Percentiles rank a stretch among this genome's conserved stretches.
Conservation (phyloP, 768 basidiomycete genomes). For the Dioszegia crocea region DNA sequence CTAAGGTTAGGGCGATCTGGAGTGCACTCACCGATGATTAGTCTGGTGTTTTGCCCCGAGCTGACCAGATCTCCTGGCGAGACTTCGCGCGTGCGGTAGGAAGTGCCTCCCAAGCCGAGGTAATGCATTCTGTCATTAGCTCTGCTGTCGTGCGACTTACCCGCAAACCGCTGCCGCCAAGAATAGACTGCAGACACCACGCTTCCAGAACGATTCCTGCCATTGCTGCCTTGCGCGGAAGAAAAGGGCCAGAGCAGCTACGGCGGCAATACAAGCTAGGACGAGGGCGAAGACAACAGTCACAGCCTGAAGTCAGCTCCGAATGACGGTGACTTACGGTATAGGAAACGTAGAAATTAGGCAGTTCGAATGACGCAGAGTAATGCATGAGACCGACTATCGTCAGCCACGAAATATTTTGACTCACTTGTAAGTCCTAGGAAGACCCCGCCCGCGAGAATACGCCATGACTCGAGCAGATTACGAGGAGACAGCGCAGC, state of each 20-base stretch:
- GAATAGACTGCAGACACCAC: slow-evolving; percentile 36
- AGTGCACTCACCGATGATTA: slow-evolving; percentile 41
- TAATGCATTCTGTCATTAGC: slow-evolving; percentile 47
- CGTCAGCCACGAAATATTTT: slow-evolving; percentile 11
- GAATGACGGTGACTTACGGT: slow-evolving; percentile 9
- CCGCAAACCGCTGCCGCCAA: slow-evolving; percentile 43
- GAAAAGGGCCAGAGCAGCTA: slow-evolving; percentile 47
- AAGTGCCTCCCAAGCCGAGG: slow-evolving; percentile 49
- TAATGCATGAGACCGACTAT: slow-evolving; percentile 49
- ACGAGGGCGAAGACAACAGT: slow-evolving; percentile 48
- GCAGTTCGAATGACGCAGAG: slow-evolving; percentile 48
- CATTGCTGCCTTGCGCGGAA: slow-evolving; percentile 49
- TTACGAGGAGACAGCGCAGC: background rate
- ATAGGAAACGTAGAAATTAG: slow-evolving; percentile 35
- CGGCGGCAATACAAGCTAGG: slow-evolving; percentile 47
- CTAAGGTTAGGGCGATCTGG: slow-evolving; percentile 12
- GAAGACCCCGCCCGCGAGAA: slow-evolving; percentile 39
- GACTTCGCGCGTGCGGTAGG: slow-evolving; percentile 32
- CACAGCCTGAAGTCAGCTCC: slow-evolving; percentile 20
- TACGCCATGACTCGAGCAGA: slow-evolving; percentile 27
- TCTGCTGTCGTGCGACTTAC: background rate
- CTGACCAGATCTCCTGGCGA: slow-evolving; percentile 18
- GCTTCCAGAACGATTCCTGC: slow-evolving; percentile 48
- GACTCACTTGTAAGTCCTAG: slow-evolving; percentile 47
- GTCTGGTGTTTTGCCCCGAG: slow-evolving; percentile 30